These are phyloP conservation scores for Mycotypha africana DNA, from an alignment of 371 early-diverging fungal genomes.

Conservation along the genomic window DNA sequence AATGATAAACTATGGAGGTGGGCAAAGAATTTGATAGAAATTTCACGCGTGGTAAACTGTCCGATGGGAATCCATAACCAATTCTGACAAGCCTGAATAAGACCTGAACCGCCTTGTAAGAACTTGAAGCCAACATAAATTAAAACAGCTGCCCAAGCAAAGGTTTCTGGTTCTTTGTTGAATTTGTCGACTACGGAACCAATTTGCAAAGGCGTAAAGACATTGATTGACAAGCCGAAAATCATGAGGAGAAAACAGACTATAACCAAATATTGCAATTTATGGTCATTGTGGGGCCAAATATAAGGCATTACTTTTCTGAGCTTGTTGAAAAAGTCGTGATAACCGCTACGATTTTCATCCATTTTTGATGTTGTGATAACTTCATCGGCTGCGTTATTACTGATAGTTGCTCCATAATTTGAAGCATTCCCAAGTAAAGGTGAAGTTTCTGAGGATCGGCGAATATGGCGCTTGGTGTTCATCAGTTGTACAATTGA, in stretches of 20 bases:
- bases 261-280: constrained; percentile 66
- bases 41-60: constrained; percentile 80
- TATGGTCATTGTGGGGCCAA: constrained; percentile 71
- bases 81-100: constrained; percentile 72
- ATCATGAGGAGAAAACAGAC: constrained; percentile 63
- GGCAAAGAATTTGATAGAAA: constrained; percentile 80
- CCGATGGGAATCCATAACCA: constrained; percentile 88
- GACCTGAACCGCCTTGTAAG: constrained; percentile 74
- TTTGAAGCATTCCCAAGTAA: not conserved
- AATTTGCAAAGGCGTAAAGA: constrained; percentile 75
- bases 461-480: not conserved
- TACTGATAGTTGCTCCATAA: constrained; percentile 7
- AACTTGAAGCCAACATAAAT: constrained; percentile 68
- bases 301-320: constrained; percentile 72
- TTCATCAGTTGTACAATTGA: constrained; percentile 24
- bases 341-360: constrained; percentile 22
- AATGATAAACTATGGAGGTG: constrained; percentile 84
- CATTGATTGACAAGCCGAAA: constrained; percentile 74
- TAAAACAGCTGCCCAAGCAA: constrained; percentile 61
- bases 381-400: not conserved
- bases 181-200: constrained; percentile 65
- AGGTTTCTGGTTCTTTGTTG: constrained; percentile 10
- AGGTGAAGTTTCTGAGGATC: constrained; percentile 3
- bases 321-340: constrained; percentile 51
- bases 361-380: constrained; percentile 1